Evolutionary conservation across 495 filamentous ascomycete species (phyloP).

Genomic region (Lentithecium fluviatile): DNA sequence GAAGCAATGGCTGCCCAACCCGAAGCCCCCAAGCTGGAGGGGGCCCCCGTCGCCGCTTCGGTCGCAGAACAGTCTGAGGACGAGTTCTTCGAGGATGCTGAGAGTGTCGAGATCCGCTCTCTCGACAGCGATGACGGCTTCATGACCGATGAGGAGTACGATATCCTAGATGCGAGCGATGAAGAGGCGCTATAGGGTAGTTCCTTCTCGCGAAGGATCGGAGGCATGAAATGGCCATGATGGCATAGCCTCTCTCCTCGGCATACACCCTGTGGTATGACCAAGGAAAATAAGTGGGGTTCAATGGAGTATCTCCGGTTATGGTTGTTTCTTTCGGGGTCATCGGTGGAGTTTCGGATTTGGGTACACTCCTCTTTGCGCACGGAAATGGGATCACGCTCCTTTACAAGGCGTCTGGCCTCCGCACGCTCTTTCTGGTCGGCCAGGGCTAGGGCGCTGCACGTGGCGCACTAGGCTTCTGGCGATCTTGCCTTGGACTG

Average conservation of each 20-base stretch:
- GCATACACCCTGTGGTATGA: not conserved
- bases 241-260: not conserved
- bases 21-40: conserved; percentile 15
- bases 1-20: conserved; percentile 47
- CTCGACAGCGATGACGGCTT: conserved; percentile 64
- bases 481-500: not conserved
- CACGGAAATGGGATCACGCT: conserved; percentile 2
- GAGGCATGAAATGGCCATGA: not conserved
- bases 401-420: conserved; percentile 6
- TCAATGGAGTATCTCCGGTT: too few relatives aligned
- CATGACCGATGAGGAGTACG: conserved; percentile 96
- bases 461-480: not conserved
- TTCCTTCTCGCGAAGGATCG: not conserved
- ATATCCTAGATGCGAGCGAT: conserved; percentile 92
- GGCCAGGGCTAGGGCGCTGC: conserved; percentile 4
- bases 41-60: conserved; percentile 8
- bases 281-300: not conserved
- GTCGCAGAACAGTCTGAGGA: conserved; percentile 15
- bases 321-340: not conserved
- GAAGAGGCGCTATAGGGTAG: conserved; percentile 58
- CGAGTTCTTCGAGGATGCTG: conserved; percentile 41
- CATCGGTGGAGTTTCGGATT: not conserved
- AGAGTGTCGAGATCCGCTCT: conserved; percentile 47
- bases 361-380: conserved; percentile 13
- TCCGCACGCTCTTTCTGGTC: conserved; percentile 6